A percentile compares a stretch with the other conserved stretches of the same genome.
Conservation (phyloP, 225 moss, liverwort and hornwort genomes). For the Antitrichia curtipendula region DNA sequence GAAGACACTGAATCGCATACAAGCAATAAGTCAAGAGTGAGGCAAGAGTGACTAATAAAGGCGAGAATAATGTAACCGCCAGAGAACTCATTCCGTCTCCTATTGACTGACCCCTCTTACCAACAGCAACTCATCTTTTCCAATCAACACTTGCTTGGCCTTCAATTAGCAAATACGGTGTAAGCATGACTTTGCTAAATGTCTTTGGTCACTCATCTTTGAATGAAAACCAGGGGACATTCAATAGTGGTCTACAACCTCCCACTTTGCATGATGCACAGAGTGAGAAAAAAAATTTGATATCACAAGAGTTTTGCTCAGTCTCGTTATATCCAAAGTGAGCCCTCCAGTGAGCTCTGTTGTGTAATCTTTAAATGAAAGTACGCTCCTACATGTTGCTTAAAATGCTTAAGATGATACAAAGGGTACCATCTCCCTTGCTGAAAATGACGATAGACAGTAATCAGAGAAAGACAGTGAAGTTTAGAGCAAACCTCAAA, state of each 20-base stretch:
- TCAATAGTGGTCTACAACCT: background rate
- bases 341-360: background rate
- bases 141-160: background rate
- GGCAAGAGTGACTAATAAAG: background rate
- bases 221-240: background rate
- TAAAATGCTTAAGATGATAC: background rate
- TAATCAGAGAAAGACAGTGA: background rate
- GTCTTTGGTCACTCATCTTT: background rate
- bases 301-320: background rate
- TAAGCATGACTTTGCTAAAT: background rate
- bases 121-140: background rate
- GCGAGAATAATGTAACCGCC: background rate
- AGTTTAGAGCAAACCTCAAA: constrained; percentile 24
- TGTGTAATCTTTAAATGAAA: background rate
- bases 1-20: constrained; percentile 30
- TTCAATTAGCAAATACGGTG: background rate
- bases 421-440: background rate
- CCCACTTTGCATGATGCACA: background rate
- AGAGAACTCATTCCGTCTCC: background rate
- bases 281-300: background rate
- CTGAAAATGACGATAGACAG: background rate
- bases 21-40: background rate
- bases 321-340: background rate
- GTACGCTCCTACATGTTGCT: background rate
- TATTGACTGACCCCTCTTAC: background rate